phyloP scores from a whole-genome alignment of 2,329 filamentous ascomycete genomes.

The Thermomyces lanuginosus region DNA sequence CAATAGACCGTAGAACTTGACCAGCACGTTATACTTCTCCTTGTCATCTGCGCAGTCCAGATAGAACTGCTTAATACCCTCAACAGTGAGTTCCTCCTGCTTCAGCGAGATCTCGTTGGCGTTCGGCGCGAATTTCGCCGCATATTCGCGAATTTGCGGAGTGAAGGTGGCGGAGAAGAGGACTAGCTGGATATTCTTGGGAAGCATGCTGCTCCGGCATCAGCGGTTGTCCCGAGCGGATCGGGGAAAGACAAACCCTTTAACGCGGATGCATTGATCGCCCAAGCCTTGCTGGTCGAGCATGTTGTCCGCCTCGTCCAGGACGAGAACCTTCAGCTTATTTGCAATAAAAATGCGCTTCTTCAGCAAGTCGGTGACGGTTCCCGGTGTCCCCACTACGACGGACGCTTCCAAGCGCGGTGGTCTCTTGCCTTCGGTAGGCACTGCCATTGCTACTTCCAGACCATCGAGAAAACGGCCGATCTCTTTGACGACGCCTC shows the following conservation, averaged over 20 bases:
- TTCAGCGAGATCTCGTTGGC: conserved; percentile 77
- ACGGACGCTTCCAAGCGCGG: conserved; percentile 58
- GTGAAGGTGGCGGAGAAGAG: conserved; percentile 95
- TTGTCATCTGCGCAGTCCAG: conserved; percentile 74
- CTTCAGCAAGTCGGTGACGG: conserved; percentile 73
- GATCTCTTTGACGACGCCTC: conserved; percentile 68
- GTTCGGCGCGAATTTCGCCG: conserved; percentile 65
- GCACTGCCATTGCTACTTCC: conserved; percentile 65
- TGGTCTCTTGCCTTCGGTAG: conserved; percentile 52
- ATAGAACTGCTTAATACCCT: conserved; percentile 95
- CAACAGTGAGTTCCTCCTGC: conserved; percentile 83
- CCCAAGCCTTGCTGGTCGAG: conserved; percentile 87
- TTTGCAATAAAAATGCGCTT: conserved; percentile 56
- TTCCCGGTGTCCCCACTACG: conserved; percentile 86
- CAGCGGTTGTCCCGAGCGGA: conserved; percentile 16
- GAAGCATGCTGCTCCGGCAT: conserved; percentile 45
- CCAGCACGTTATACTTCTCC: conserved; percentile 74
- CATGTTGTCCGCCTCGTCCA: conserved; percentile 99
- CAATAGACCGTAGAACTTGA: conserved; percentile 89
- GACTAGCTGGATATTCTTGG: conserved; percentile 62
- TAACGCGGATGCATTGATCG: conserved; percentile 85
- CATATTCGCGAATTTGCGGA: conserved; percentile 68
- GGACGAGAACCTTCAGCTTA: conserved; percentile 63
- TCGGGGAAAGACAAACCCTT: conserved; percentile 42
- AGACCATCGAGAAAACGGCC: conserved; percentile 68